phyloP scores from a whole-genome alignment of 371 early-diverging fungal species.

The Apophysomyces sp. region DNA sequence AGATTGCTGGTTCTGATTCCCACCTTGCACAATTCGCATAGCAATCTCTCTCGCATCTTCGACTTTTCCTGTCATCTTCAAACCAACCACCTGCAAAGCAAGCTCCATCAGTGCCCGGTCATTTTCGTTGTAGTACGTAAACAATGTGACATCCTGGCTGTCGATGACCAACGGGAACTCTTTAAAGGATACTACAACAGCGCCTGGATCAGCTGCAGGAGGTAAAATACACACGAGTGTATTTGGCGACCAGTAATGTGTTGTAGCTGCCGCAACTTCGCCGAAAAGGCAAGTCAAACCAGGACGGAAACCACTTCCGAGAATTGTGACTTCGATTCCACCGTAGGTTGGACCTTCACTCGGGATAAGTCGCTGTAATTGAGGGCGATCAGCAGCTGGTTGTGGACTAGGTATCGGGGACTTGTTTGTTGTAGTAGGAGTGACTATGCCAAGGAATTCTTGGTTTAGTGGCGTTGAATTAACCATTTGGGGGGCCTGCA shows the following conservation, averaged over 20 bases:
- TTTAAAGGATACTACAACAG: constrained; percentile 77
- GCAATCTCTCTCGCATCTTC: constrained; percentile 77
- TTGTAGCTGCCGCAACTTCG: constrained; percentile 51
- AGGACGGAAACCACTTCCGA: constrained; percentile 76
- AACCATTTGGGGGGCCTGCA: neutral
- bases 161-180: constrained; percentile 50
- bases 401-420: constrained; percentile 28
- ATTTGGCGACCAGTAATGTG: constrained; percentile 73
- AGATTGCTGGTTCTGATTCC: constrained; percentile 40
- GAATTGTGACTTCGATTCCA: constrained; percentile 81
- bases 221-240: constrained; percentile 85
- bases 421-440: constrained; percentile 12
- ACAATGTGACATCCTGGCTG: constrained; percentile 54
- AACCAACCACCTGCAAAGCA: constrained; percentile 83
- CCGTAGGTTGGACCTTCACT: constrained; percentile 81
- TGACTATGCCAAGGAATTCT: neutral
- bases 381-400: constrained; percentile 28
- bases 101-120: constrained; percentile 88
- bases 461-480: neutral
- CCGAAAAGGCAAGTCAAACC: constrained; percentile 67
- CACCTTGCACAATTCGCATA: constrained; percentile 71
- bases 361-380: constrained; percentile 65
- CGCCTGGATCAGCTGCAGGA: constrained; percentile 70
- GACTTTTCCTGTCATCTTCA: constrained; percentile 78
- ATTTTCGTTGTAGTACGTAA: constrained; percentile 67